Evolutionary conservation across 2,329 filamentous ascomycete species (phyloP).

Genomic region (Laburnicola sp.): DNA sequence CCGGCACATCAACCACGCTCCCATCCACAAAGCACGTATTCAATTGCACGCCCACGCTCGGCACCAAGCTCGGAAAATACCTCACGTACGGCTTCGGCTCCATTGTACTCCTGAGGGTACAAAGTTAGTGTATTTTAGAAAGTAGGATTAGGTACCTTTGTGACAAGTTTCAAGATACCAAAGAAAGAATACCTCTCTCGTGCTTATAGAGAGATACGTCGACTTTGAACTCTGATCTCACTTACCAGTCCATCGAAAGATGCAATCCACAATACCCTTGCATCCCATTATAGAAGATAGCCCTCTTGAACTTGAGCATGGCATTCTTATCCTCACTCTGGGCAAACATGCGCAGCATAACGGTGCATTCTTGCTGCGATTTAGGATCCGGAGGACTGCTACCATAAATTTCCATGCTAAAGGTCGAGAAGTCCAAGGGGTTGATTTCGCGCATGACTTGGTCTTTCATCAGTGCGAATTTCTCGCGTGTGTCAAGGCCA

Average conservation of each 20-base stretch:
- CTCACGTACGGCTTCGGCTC: conserved; percentile 32
- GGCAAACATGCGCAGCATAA: conserved; percentile 36
- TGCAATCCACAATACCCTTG: conserved; percentile 43
- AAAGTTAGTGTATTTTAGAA: too few relatives aligned
- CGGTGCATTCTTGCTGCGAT: conserved; percentile 36
- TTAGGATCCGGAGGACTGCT: conserved; percentile 24
- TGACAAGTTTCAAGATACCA: too few relatives aligned
- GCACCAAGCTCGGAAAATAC: conserved; percentile 17
- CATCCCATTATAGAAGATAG: conserved; percentile 34
- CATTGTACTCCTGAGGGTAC: conserved; percentile 28
- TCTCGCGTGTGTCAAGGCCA: conserved; percentile 24
- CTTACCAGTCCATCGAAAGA: conserved; percentile 40
- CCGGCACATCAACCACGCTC: conserved; percentile 6
- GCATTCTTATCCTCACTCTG: conserved; percentile 21
- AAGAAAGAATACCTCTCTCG: too few relatives aligned
- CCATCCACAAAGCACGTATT: conserved; percentile 15
- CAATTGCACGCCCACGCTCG: conserved; percentile 20
- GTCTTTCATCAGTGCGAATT: conserved; percentile 17
- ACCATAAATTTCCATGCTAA: conserved; percentile 27
- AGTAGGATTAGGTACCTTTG: too few relatives aligned
- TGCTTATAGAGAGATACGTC: too few relatives aligned
- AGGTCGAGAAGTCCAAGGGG: conserved; percentile 16
- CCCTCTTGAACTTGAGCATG: conserved; percentile 15
- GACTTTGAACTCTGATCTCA: too few relatives aligned
- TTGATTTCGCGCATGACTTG: conserved; percentile 18